phyloP scores from a whole-genome alignment of 257 asterid genomes.

The Avicennia marina region DNA sequence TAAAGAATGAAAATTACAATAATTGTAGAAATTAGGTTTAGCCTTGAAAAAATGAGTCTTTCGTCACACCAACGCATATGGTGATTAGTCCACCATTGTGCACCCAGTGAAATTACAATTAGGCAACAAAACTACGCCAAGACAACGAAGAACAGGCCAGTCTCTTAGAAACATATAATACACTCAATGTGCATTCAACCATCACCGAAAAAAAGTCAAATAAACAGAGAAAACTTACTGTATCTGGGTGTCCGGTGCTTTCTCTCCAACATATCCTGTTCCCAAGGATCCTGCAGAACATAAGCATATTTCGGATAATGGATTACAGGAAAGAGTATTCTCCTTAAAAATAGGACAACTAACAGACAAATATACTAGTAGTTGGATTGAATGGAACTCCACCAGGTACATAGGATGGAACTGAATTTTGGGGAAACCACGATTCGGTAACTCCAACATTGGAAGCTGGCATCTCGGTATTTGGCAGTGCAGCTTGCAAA shows the following conservation, averaged over 20 bases:
- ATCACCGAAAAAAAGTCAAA: neutral
- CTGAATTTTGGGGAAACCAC: conserved; percentile 58
- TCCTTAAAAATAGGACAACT: neutral
- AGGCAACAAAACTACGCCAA: neutral
- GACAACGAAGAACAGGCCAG: neutral
- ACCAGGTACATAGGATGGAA: conserved; percentile 38
- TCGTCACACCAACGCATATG: too few species aligned
- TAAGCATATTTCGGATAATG: conserved; percentile 12
- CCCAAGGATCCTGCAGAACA: conserved; percentile 51
- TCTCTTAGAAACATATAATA: neutral
- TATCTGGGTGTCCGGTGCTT: conserved; percentile 43
- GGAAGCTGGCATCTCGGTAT: conserved; percentile 39
- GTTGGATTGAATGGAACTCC: conserved; percentile 33
- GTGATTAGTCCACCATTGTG: neutral
- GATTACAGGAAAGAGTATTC: neutral
- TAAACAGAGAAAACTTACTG: conserved; percentile 40
- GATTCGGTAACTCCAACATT: conserved; percentile 43
- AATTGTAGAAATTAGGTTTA: too few species aligned
- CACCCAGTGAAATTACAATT: neutral
- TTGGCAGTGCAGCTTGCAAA: conserved; percentile 70
- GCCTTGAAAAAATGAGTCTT: too few species aligned
- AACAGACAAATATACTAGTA: conserved; percentile 18
- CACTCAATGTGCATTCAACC: too few species aligned
- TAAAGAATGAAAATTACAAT: too few species aligned
- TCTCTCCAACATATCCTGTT: conserved; percentile 51